phyloP scores from a whole-genome alignment of 805 yeast genomes.

The Myxozyma geophila region DNA sequence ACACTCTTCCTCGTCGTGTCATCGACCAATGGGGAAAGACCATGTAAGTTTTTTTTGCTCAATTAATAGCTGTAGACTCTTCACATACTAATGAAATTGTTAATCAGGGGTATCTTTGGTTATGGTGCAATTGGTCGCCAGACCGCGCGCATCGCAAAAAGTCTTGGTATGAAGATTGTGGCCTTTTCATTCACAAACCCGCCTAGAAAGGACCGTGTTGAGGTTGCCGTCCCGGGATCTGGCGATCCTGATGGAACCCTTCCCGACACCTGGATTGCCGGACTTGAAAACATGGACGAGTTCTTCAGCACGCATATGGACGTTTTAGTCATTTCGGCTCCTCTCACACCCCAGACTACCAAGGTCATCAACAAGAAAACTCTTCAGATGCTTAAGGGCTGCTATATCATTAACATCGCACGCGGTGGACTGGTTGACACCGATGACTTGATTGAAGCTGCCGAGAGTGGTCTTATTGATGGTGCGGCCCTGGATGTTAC shows the following conservation, averaged over 20 bases:
- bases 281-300: constrained; percentile 53
- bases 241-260: constrained; percentile 45
- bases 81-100: background rate
- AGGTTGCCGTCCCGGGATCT: constrained; percentile 58
- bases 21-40: constrained; percentile 33
- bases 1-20: constrained; percentile 5
- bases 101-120: constrained; percentile 64
- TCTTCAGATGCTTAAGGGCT: constrained; percentile 56
- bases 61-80: background rate
- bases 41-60: constrained; percentile 5
- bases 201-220: constrained; percentile 32
- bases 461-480: constrained; percentile 57
- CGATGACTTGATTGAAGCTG: constrained; percentile 50
- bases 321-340: constrained; percentile 66
- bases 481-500: constrained; percentile 77
- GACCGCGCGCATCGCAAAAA: constrained; percentile 59
- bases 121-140: constrained; percentile 74
- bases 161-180: constrained; percentile 63
- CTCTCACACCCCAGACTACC: constrained; percentile 62
- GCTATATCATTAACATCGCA: constrained; percentile 64
- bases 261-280: constrained; percentile 53
- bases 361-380: constrained; percentile 56
- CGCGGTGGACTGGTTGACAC: constrained; percentile 51
- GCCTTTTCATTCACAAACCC: constrained; percentile 37
- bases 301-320: constrained; percentile 52